Evolutionary conservation across 2,329 filamentous ascomycete species (phyloP).

Genomic region (Myriosclerotinia duriaeana): DNA sequence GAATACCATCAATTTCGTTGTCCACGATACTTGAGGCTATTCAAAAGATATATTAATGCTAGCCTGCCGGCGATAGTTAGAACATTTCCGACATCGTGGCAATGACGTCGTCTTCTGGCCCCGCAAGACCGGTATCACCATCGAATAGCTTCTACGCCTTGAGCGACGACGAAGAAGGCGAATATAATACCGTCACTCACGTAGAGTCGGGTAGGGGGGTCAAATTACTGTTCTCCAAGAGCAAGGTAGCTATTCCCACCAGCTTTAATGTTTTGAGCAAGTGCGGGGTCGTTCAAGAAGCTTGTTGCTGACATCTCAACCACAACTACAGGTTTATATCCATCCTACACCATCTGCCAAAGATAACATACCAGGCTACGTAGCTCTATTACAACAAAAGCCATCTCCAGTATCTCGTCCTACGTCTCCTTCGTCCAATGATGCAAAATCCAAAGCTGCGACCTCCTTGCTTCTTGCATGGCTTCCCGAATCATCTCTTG

Average conservation of each 20-base stretch:
- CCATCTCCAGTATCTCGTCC: slow-evolving; percentile 43
- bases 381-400: slow-evolving; percentile 91
- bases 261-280: not conserved
- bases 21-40: not conserved
- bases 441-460: slow-evolving; percentile 52
- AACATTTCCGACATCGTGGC: slow-evolving; percentile 15
- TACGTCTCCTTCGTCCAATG: slow-evolving; percentile 41
- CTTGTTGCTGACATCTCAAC: slow-evolving; percentile 20
- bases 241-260: slow-evolving; percentile 64
- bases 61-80: not conserved
- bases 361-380: slow-evolving; percentile 93
- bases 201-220: slow-evolving; percentile 76
- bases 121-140: slow-evolving; percentile 59
- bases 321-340: slow-evolving; percentile 73
- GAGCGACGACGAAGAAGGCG: slow-evolving; percentile 94
- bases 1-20: not conserved
- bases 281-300: slow-evolving; percentile 24
- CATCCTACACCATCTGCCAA: slow-evolving; percentile 90
- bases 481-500: slow-evolving; percentile 86
- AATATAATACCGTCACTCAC: slow-evolving; percentile 91
- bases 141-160: slow-evolving; percentile 90
- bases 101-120: slow-evolving; percentile 39
- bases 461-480: slow-evolving; percentile 85
- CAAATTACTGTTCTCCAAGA: slow-evolving; percentile 92
- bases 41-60: not conserved